A percentile compares a stretch with the other conserved stretches of the same genome.
Evolutionary conservation across 73 alveolate species (phyloP).

Genomic region (Paramecium primaurelia): DNA sequence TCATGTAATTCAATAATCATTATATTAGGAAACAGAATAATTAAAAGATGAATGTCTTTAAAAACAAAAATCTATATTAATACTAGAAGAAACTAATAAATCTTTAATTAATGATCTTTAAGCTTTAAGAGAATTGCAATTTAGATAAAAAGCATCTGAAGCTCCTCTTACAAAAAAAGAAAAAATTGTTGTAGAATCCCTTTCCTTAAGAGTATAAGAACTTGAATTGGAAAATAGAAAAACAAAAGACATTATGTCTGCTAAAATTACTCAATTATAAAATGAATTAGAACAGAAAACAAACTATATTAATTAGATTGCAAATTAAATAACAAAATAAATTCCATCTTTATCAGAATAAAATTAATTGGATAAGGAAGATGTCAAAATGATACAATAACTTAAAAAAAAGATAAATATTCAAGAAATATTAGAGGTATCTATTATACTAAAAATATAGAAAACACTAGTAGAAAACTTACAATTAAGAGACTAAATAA

Average conservation of each 20-base stretch:
- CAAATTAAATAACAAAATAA: not conserved
- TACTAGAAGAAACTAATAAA: not conserved
- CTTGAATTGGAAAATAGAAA: slow-evolving; percentile 5
- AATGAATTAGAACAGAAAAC: not conserved
- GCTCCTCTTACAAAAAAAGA: slow-evolving; percentile 36
- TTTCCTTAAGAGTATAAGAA: slow-evolving; percentile 42
- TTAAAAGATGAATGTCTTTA: not conserved
- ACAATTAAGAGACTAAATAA: not conserved
- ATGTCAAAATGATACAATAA: not conserved
- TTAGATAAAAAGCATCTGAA: not conserved
- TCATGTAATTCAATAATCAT: not conserved
- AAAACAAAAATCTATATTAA: not conserved
- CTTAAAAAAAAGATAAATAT: not conserved
- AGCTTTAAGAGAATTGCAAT: not conserved
- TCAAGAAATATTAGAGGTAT: slow-evolving; percentile 26
- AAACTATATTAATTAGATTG: not conserved
- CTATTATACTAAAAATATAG: not conserved
- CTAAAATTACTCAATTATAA: not conserved
- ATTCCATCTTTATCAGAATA: not conserved
- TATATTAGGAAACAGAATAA: slow-evolving; percentile 6
- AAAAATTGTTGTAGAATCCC: slow-evolving; percentile 34
- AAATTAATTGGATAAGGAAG: not conserved
- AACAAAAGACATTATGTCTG: not conserved
- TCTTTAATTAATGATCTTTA: not conserved
- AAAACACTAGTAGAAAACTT: slow-evolving; percentile 4